A percentile compares a stretch with the other conserved stretches of the same genome.
These are phyloP conservation scores for Debaryomyces fabryi DNA, from an alignment of 1,139 yeast genomes.

Conservation along the genomic window DNA sequence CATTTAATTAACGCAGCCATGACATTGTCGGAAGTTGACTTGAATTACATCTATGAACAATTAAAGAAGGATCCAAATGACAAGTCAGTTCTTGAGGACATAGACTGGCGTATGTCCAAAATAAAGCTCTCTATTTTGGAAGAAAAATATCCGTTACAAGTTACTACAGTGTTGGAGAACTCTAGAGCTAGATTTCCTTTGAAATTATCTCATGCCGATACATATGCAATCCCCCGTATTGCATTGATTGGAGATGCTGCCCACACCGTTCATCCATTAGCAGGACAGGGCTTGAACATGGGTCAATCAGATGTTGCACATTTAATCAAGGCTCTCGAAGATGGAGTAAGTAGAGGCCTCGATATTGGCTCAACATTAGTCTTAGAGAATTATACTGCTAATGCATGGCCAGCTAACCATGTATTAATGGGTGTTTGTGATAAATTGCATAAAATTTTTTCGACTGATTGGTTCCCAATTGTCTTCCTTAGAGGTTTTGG, in stretches of 20 bases:
- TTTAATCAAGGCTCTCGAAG: constrained; percentile 68
- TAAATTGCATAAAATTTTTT: constrained; percentile 84
- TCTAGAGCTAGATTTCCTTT: constrained; percentile 90
- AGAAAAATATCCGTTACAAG: constrained; percentile 67
- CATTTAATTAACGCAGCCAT: constrained; percentile 84
- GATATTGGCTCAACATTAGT: constrained; percentile 87
- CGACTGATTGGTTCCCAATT: constrained; percentile 72
- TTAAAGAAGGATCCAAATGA: constrained; percentile 43
- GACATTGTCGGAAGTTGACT: constrained; percentile 57
- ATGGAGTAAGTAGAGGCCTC: constrained; percentile 73
- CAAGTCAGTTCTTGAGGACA: constrained; percentile 59
- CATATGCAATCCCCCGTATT: constrained; percentile 78
- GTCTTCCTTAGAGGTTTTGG: constrained; percentile 80
- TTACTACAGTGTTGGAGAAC: constrained; percentile 55
- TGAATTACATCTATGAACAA: constrained; percentile 39
- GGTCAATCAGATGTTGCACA: constrained; percentile 93
- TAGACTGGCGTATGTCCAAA: constrained; percentile 68
- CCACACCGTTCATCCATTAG: constrained; percentile 94
- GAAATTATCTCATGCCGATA: constrained; percentile 86
- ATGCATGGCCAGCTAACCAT: constrained; percentile 79
- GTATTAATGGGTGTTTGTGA: constrained; percentile 85
- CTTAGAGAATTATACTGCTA: constrained; percentile 82
- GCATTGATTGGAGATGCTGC: constrained; percentile 98
- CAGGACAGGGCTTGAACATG: constrained; percentile 98
- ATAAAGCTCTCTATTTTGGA: constrained; percentile 48